Conservation (phyloP, 192 early-diverging fungal genomes). For the Backusella circina region DNA sequence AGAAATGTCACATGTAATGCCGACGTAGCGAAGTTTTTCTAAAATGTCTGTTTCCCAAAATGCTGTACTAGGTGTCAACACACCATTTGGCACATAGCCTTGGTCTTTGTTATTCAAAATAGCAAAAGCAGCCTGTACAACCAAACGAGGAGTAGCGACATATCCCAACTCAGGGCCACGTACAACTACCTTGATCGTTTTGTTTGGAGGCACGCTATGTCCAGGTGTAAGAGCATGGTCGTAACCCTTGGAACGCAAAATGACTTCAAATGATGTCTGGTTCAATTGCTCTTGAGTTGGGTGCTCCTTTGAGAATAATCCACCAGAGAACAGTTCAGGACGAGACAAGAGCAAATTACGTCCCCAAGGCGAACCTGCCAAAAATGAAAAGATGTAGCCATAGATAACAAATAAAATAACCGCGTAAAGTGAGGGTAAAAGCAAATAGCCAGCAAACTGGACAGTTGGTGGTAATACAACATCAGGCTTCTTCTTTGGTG, state of each 20-base stretch:
- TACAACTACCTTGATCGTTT: conserved; percentile 48
- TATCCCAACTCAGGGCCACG: conserved; percentile 68
- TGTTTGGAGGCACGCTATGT: conserved; percentile 28
- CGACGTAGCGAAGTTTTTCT: conserved; percentile 42
- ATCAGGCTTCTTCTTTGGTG: conserved; percentile 30
- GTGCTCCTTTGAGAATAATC: conserved; percentile 52
- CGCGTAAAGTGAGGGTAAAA: conserved; percentile 37
- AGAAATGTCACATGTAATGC: conserved; percentile 41
- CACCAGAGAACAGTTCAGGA: conserved; percentile 57
- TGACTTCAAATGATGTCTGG: conserved; percentile 49
- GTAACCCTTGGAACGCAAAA: conserved; percentile 55
- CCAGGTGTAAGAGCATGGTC: conserved; percentile 12
- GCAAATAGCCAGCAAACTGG: conserved; percentile 62
- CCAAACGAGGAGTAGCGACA: conserved; percentile 57
- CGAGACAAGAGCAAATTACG: conserved; percentile 52
- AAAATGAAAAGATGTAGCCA: conserved; percentile 39
- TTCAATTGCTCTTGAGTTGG: conserved; percentile 53
- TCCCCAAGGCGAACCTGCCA: conserved; percentile 47
- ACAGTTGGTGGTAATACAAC: conserved; percentile 40
- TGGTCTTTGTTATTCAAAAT: conserved; percentile 42
- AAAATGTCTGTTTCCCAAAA: conserved; percentile 49
- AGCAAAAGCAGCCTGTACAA: conserved; percentile 50
- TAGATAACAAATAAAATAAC: conserved; percentile 15
- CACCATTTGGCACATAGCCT: conserved; percentile 40
- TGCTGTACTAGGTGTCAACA: conserved; percentile 48